Conservation (phyloP, 2,329 filamentous ascomycete genomes). For the Eutypa lata region DNA sequence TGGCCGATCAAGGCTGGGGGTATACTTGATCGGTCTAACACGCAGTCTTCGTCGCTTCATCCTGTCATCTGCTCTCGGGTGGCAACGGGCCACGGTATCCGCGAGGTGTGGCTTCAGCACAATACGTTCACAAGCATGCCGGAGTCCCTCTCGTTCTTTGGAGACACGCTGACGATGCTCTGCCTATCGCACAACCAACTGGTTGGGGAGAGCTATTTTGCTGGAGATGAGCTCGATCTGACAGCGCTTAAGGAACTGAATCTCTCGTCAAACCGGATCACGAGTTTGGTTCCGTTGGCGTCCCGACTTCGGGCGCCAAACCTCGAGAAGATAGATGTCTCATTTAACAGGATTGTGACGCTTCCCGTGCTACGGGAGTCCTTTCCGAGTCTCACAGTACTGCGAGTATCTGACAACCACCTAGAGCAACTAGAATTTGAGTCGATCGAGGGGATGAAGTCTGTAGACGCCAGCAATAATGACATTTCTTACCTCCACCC, state of each 20-base stretch:
- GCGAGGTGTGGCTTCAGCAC: constrained; percentile 67
- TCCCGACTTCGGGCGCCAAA: constrained; percentile 67
- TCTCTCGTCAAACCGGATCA: constrained; percentile 70
- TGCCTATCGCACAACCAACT: constrained; percentile 76
- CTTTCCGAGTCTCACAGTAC: constrained; percentile 68
- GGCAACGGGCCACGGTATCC: constrained; percentile 49
- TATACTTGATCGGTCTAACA: constrained; percentile 67
- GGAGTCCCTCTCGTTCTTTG: constrained; percentile 66
- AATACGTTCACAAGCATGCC: constrained; percentile 74
- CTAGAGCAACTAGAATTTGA: constrained; percentile 71
- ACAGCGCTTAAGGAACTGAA: constrained; percentile 75
- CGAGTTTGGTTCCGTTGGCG: constrained; percentile 64
- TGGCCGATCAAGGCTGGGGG: constrained; percentile 59
- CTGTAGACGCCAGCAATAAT: constrained; percentile 81
- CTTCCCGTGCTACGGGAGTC: constrained; percentile 63
- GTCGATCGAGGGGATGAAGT: constrained; percentile 68
- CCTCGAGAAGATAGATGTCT: constrained; percentile 76
- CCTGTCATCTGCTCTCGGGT: constrained; percentile 55
- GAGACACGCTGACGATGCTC: constrained; percentile 66
- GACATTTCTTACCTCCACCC: constrained; percentile 80
- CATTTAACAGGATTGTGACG: constrained; percentile 73
- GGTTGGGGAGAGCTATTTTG: constrained; percentile 60
- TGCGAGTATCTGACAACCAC: constrained; percentile 78
- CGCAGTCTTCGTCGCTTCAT: constrained; percentile 58
- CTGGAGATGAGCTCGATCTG: constrained; percentile 60